These are phyloP conservation scores for Xylariaceae sp. DNA, from an alignment of 2,329 filamentous ascomycete species.

Conservation along the genomic window DNA sequence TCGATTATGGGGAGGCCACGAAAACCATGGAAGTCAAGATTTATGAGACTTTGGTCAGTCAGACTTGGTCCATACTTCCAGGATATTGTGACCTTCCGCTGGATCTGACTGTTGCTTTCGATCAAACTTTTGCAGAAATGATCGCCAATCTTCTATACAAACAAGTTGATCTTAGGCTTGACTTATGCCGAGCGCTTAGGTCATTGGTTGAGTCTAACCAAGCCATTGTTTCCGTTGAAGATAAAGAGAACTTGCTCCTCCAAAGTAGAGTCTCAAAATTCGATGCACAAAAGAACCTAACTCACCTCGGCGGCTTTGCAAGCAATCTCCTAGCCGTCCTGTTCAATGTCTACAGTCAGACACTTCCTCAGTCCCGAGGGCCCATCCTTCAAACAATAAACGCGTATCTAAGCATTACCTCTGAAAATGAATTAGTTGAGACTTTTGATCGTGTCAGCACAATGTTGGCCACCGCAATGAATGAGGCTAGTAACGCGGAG, in stretches of 20 bases:
- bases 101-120: constrained; percentile 71
- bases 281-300: constrained; percentile 72
- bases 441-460: constrained; percentile 84
- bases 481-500: constrained; percentile 52
- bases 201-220: constrained; percentile 89
- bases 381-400: constrained; percentile 94
- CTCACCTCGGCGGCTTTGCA: constrained; percentile 73
- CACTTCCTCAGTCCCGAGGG: constrained; percentile 84
- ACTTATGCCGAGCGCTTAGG: constrained; percentile 82
- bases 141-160: constrained; percentile 89
- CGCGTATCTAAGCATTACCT: constrained; percentile 84
- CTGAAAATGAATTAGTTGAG: constrained; percentile 70
- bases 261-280: constrained; percentile 74
- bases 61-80: constrained; percentile 89
- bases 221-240: constrained; percentile 66
- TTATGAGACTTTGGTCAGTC: constrained; percentile 83
- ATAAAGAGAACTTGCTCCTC: constrained; percentile 66
- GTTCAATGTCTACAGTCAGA: constrained; percentile 99
- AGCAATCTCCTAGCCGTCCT: constrained; percentile 90
- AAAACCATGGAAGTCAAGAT: constrained; percentile 98
- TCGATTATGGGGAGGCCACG: constrained; percentile 74
- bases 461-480: constrained; percentile 72
- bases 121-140: constrained; percentile 84
- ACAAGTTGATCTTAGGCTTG: constrained; percentile 79
- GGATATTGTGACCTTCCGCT: constrained; percentile 92